Base-by-base conservation (phyloP, 2,329 filamentous ascomycete genomes). In the Pseudocercospora fuligena region DNA sequence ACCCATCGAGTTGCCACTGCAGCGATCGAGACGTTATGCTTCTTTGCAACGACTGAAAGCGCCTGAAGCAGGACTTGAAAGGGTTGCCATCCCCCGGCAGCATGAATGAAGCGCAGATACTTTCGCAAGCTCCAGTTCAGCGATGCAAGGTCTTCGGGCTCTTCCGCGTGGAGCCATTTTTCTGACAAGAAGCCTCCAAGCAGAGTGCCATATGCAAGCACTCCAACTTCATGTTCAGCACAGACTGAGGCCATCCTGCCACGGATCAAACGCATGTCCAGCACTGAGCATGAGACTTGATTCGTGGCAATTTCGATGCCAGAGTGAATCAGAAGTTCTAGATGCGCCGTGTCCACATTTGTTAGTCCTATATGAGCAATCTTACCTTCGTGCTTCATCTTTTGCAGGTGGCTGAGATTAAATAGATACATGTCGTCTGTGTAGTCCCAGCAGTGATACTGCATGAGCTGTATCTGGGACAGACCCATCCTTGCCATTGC, bases 121-220 rank as follows among this genome's bases (percentile, higher is more conserved):
- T 60, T 60, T 14, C 58, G 58, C 31, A 60, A 25, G 21, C 58
- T 60, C 58, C 58, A 60, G 36, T 60, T 60, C 9, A 60, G 58
- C 14, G n/a, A 11, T 16, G 25, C 36, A 5, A 60, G 11, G 36
- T 60, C n/a, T 21, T 21, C 16, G 4, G 58, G 58, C 36, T 60
- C 58, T 60, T 29, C n/a, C 27, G 29, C 27, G 5, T 36, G 16
- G 16, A 60, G 33, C 58, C 58, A 60, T 43, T 60, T 60, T 36
- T 60, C 58, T 12, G 29, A 19, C 12, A 60, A 12, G 47, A 43
- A 60, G 16, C 58, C 58, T 1, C 58, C 58, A 4, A 60, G 58
- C 3, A 60, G 25, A 27, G 58, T 60, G 21, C 58, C 58, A 23
- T 60, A 60, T 12, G 58, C 58, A 43, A 60, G 58, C 23, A 60